phyloP scores from a whole-genome alignment of 2,329 filamentous ascomycete species.

The Arachnomyces sp. region DNA sequence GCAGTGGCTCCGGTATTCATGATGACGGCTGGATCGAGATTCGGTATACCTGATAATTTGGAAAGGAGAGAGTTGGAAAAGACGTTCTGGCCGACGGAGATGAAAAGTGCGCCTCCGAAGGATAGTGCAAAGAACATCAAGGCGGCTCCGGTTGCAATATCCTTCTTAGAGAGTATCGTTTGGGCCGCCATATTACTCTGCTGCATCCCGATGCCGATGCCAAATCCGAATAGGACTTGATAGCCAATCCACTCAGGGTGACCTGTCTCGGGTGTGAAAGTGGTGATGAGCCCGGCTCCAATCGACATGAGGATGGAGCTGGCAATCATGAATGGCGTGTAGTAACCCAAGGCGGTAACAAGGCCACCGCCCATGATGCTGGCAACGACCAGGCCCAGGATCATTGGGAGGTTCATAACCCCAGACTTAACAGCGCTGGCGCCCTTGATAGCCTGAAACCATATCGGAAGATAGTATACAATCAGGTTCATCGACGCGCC shows the following conservation, averaged over 20 bases:
- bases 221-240: conserved; percentile 18
- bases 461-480: conserved; percentile 24
- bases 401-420: conserved; percentile 28
- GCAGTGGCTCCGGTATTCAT: conserved; percentile 50
- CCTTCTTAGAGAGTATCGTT: conserved; percentile 11
- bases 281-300: conserved; percentile 24
- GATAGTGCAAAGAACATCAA: conserved; percentile 18
- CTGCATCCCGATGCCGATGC: conserved; percentile 19
- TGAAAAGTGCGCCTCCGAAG: conserved; percentile 17
- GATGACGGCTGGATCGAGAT: conserved; percentile 37
- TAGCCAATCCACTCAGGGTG: conserved; percentile 21
- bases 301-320: conserved; percentile 17
- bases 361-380: conserved; percentile 13
- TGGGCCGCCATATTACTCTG: conserved; percentile 14
- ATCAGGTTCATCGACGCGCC: conserved; percentile 9
- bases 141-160: conserved; percentile 15
- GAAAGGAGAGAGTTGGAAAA: conserved; percentile 13
- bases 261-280: conserved; percentile 16
- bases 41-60: conserved; percentile 21
- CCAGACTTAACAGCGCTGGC: conserved; percentile 31
- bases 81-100: conserved; percentile 16
- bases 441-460: conserved; percentile 39
- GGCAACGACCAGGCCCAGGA: conserved; percentile 24
- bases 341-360: conserved; percentile 14
- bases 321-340: conserved; percentile 17